Evolutionary conservation across 2,329 filamentous ascomycete genomes (phyloP).

Genomic region (Chaetomium sp.): DNA sequence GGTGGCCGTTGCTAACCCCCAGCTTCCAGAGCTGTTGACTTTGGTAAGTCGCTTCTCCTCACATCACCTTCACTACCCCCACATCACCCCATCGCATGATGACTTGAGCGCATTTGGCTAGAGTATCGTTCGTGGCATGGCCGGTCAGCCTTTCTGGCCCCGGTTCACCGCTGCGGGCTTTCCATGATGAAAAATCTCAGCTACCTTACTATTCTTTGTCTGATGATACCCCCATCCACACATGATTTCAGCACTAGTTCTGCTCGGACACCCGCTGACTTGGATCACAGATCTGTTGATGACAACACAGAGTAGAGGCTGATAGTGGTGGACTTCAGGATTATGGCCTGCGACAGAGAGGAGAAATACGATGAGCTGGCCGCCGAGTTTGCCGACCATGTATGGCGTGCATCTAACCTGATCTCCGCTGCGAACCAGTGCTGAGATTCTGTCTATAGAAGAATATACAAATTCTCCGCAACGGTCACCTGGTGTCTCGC

Average conservation of each 20-base stretch:
- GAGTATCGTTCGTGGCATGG: constrained; percentile 75
- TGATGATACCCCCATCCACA: constrained; percentile 56
- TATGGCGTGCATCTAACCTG: constrained; percentile 54
- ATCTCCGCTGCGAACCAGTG: constrained; percentile 40
- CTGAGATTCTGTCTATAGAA: constrained; percentile 66
- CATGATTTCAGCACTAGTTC: constrained; percentile 32
- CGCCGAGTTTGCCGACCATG: constrained; percentile 81
- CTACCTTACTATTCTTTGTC: constrained; percentile 90
- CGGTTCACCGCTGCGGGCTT: constrained; percentile 59
- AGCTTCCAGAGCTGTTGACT: constrained; percentile 9
- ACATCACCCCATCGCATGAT: constrained; percentile 67
- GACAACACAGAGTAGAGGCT: constrained; percentile 23
- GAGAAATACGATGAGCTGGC: constrained; percentile 81
- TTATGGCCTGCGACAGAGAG: constrained; percentile 91
- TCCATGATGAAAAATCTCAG: constrained; percentile 99
- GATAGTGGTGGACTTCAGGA: constrained; percentile 56
- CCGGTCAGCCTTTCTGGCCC: constrained; percentile 76
- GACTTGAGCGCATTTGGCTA: constrained; percentile 99
- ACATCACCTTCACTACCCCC: constrained; percentile 34
- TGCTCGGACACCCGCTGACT: constrained; percentile 29
- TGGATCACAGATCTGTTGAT: constrained; percentile 20
- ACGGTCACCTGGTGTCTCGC: constrained; percentile 94
- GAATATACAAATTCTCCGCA: constrained; percentile 83
- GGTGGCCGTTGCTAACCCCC: constrained; percentile 16
- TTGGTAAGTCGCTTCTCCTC: constrained; percentile 36